Evolutionary conservation across 208 protist genomes (phyloP), one percentile per base, ranked within the genome.

Genomic region (Acanthamoeba castellanii): DNA sequence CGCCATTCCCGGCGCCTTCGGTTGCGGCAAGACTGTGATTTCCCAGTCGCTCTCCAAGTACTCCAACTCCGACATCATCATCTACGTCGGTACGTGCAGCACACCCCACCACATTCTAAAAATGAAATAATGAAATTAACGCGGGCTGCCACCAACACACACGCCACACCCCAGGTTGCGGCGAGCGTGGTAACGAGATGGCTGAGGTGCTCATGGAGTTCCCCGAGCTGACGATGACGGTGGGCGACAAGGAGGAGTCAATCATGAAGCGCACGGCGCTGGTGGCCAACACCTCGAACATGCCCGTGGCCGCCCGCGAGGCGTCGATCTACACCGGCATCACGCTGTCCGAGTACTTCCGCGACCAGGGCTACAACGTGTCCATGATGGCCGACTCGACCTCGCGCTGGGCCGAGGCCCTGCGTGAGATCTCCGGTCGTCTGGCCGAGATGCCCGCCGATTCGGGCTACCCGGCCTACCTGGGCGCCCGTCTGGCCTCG

Each of bases 231-330:
- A 98, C 98, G 27, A 96, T 99, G 95, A 94, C 96, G 50, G 97
- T 99, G 57, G 97, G 99, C 95, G 99, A 99, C 66, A 97, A 98
- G 66, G 98, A 99, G 95, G 98, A 99, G 93, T 98, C 99, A 50
- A 99, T 99, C 97, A 99, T 99, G 99, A 99, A 99, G 97, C 98
- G 99, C 91, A 99, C 99, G 68, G 99, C 98, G 81, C 97, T 99
- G 25, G 99, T 99, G n/a, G 99, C 99, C 52, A 99, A 99, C 97
- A 99, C 99, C 20, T 99, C 99, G 55, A 99, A 99, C 98, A 99
- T 99, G 99, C 99, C 99, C 34, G 99, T 99, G 74, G 99, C 99
- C 94, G 99, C 99, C 37, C 99, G 99, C 98, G 99, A 99, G 98
- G 99, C 99, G n/a, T 99, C 99, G 45, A 99, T 99, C 95, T 99